Conservation (phyloP, 2,329 filamentous ascomycete genomes). For the Nectriaceae sp. region DNA sequence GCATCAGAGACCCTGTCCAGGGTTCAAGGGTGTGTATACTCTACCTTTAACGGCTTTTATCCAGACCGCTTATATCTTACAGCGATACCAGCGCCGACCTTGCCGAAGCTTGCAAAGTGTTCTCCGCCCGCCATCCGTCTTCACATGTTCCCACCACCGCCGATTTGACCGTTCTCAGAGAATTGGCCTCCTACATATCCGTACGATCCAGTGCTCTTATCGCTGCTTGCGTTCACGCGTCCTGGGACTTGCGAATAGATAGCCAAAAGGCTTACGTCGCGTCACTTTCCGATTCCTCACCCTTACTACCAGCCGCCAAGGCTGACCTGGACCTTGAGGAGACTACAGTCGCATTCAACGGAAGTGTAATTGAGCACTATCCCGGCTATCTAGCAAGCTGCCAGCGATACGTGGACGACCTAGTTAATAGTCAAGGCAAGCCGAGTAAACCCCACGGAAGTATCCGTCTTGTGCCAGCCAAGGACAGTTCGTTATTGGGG, state of each 20-base stretch:
- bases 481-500: slow-evolving; percentile 74
- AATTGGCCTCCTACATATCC: slow-evolving; percentile 56
- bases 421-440: slow-evolving; percentile 43
- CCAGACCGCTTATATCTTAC: slow-evolving; percentile 20
- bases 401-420: slow-evolving; percentile 63
- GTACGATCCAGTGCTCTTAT: slow-evolving; percentile 61
- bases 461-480: slow-evolving; percentile 67
- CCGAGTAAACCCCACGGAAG: slow-evolving; percentile 38
- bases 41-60: not conserved
- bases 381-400: slow-evolving; percentile 64
- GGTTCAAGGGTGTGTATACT: slow-evolving; percentile 55
- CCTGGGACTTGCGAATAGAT: slow-evolving; percentile 59
- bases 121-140: slow-evolving; percentile 53
- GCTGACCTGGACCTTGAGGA: slow-evolving; percentile 48
- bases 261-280: slow-evolving; percentile 41
- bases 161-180: slow-evolving; percentile 55
- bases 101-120: slow-evolving; percentile 47
- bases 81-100: slow-evolving; percentile 49
- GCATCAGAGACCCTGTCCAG: slow-evolving; percentile 61
- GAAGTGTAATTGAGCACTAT: slow-evolving; percentile 78
- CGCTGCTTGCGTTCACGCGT: slow-evolving; percentile 58
- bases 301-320: slow-evolving; percentile 48
- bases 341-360: slow-evolving; percentile 74
- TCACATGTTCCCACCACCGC: slow-evolving; percentile 38
- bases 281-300: slow-evolving; percentile 32